Base-by-base conservation (phyloP, 73 alveolate species). In the Loxodes magnus region DNA sequence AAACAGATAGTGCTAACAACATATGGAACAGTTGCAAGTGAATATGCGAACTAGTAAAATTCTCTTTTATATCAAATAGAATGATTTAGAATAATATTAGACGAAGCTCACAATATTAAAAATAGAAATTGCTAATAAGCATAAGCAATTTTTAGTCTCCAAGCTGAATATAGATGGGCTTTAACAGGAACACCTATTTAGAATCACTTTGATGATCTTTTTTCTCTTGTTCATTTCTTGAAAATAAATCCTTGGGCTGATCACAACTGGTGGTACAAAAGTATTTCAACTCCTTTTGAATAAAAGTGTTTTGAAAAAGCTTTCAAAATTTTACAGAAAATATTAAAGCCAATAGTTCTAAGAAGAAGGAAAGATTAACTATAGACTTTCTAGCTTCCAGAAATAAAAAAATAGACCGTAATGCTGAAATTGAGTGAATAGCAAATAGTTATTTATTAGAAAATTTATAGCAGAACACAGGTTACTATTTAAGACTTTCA, bases 131-230 rank as follows among this genome's bases (percentile, higher is more conserved):
- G 53, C 5, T 25, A 33, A 12, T 36, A 36, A 16, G 72, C 83
- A 9, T 35, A 69, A 64, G 66, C 78, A 7, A 51, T 28, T 0
- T 69, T 44, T 34, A 66, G 56, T 19, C 41, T 69, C 12, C 42
- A 52, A 43, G 77, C 70, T 10, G 43, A 44, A 27, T 46, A 69
- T 34, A 69, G 49, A 51, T 69, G 83, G 79, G 71, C 77, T 61
- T 49, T 56, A 53, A 69, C 83, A 23, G 83, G 83, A 5, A 69
- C 83, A 4, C 83, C 83, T 6, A 39, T 69, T 3, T 42, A 69
- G 27, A 69, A 69, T 41, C 33, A 50, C 20, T 23, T 69, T 0
- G 74, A 69, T 34, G 83, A 69, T 5, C 23, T 69, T 19, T 69
- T 46, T 37, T 48, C 77, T 23, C 30, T 69, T 23, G 28, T 69